Evolutionary conservation across 2,329 filamentous ascomycete genomes (phyloP).

Genomic region (Trichoderma asperellum): DNA sequence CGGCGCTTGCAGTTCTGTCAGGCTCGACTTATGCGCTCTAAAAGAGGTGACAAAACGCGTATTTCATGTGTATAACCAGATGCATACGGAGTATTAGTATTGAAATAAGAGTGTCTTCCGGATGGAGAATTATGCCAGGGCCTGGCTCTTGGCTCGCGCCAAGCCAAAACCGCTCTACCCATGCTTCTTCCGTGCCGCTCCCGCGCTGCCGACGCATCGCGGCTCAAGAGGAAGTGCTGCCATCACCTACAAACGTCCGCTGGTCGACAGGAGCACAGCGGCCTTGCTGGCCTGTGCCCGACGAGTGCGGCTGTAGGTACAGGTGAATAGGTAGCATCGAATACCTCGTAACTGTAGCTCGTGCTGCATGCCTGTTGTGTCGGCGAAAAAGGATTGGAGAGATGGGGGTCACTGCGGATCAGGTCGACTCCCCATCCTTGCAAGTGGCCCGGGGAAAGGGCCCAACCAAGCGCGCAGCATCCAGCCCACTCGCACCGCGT

Average conservation of each 20-base stretch:
- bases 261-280: background rate
- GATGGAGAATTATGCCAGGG: slow-evolving; percentile 26
- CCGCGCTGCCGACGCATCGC: slow-evolving; percentile 24
- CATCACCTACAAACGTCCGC: background rate
- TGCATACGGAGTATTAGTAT: slow-evolving; percentile 19
- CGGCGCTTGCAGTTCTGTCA: background rate
- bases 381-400: slow-evolving; percentile 19
- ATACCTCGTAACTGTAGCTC: background rate
- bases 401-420: slow-evolving; percentile 24
- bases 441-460: slow-evolving; percentile 16
- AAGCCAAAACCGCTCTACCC: slow-evolving; percentile 11
- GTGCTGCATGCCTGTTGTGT: background rate
- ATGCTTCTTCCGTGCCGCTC: slow-evolving; percentile 25
- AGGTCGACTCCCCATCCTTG: slow-evolving; percentile 13
- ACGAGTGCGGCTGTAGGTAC: slow-evolving; percentile 2
- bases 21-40: background rate
- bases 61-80: background rate
- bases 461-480: slow-evolving; percentile 26
- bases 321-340: slow-evolving; percentile 7
- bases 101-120: slow-evolving; percentile 25
- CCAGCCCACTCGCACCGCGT: slow-evolving; percentile 21
- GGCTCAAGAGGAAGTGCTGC: background rate
- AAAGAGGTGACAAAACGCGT: background rate
- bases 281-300: slow-evolving; percentile 8
- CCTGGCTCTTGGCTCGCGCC: slow-evolving; percentile 22